These are phyloP conservation scores for Styphnolobium japonicum DNA, from an alignment of 306 rosid genomes.

Conservation along the genomic window DNA sequence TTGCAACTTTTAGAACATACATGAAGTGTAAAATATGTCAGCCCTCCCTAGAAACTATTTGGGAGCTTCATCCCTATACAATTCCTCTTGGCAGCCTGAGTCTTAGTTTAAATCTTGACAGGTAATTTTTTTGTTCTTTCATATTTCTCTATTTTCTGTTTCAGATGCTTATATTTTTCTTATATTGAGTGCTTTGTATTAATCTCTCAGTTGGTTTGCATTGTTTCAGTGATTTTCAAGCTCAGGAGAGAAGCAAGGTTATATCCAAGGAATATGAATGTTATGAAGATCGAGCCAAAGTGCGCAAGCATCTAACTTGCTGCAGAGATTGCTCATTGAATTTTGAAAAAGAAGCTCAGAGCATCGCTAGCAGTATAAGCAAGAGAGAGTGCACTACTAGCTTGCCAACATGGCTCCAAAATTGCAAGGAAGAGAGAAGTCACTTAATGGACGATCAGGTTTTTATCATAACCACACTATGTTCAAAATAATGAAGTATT, in stretches of 20 bases:
- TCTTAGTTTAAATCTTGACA: conserved; percentile 58
- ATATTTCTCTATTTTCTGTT: not conserved
- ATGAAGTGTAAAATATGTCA: conserved; percentile 52
- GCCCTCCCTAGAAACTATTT: conserved; percentile 61
- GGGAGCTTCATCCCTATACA: conserved; percentile 69
- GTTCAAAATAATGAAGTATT: not conserved
- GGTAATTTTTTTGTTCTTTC: conserved; percentile 29
- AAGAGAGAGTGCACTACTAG: conserved; percentile 26
- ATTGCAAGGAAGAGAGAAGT: conserved; percentile 41
- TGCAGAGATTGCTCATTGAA: conserved; percentile 34
- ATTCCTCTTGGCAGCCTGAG: conserved; percentile 60
- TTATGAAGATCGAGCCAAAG: not conserved
- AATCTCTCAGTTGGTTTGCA: not conserved
- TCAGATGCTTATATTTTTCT: not conserved
- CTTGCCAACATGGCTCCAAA: conserved; percentile 62
- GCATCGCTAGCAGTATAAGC: not conserved
- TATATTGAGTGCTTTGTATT: not conserved
- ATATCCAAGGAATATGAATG: conserved; percentile 28
- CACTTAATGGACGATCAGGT: conserved; percentile 32
- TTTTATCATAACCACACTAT: not conserved
- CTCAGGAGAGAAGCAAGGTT: conserved; percentile 33
- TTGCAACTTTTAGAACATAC: conserved; percentile 55
- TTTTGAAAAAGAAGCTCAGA: conserved; percentile 41
- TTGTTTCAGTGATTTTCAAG: conserved; percentile 35
- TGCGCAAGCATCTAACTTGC: conserved; percentile 34